Evolutionary conservation across 495 filamentous ascomycete species (phyloP).

Genomic region (Jackrogersella multiformis): DNA sequence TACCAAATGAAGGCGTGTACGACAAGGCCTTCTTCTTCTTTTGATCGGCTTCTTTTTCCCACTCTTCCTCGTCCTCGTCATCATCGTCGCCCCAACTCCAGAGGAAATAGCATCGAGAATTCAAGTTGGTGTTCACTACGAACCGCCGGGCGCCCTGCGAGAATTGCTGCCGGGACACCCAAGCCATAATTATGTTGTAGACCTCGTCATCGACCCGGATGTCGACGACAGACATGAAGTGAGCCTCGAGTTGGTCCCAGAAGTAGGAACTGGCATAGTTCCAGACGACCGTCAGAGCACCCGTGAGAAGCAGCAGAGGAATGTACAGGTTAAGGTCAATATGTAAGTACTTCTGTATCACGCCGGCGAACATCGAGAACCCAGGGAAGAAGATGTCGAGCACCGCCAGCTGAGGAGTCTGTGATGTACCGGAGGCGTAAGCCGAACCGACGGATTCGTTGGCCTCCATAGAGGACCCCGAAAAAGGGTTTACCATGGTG

Average conservation of each 20-base stretch:
- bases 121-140: conserved; percentile 68
- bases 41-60: conserved; percentile 23
- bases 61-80: conserved; percentile 58
- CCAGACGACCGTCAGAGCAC: conserved; percentile 59
- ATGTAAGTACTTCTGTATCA: conserved; percentile 66
- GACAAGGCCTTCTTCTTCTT: conserved; percentile 67
- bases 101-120: conserved; percentile 58
- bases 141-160: conserved; percentile 66
- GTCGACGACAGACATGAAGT: conserved; percentile 68
- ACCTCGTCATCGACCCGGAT: conserved; percentile 73
- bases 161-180: conserved; percentile 70
- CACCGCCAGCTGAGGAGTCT: conserved; percentile 51
- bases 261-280: conserved; percentile 60
- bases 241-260: conserved; percentile 52
- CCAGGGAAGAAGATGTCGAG: conserved; percentile 80
- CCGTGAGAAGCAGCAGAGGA: conserved; percentile 64
- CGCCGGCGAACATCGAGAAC: conserved; percentile 69
- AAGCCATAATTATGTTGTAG: conserved; percentile 74
- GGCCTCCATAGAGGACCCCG: conserved; percentile 3
- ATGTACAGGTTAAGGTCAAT: conserved; percentile 79
- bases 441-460: conserved; percentile 13
- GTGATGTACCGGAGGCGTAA: conserved; percentile 1
- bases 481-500: conserved; percentile 34
- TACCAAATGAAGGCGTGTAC: conserved; percentile 72
- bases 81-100: conserved; percentile 55